Percentiles rank a stretch among this genome's conserved stretches.
These are phyloP conservation scores for Citrus hindsii DNA, from an alignment of 345 rosid genomes.

Conservation along the genomic window DNA sequence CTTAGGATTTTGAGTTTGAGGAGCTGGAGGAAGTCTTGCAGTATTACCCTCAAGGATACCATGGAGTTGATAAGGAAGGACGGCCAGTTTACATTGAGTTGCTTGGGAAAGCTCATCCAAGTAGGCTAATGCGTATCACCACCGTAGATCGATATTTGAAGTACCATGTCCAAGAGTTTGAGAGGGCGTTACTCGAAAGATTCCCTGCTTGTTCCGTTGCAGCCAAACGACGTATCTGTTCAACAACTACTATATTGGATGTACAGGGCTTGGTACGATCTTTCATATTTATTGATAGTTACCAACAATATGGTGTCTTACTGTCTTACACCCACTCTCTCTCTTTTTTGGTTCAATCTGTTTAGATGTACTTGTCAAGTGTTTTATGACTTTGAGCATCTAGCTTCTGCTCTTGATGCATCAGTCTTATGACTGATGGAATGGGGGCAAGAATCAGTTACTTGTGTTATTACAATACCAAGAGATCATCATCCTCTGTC, in stretches of 20 bases:
- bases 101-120: slow-evolving; percentile 92
- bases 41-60: slow-evolving; percentile 94
- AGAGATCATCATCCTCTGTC: not conserved
- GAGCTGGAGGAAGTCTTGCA: slow-evolving; percentile 91
- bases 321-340: too few relatives aligned
- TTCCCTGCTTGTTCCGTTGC: slow-evolving; percentile 95
- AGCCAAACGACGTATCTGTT: slow-evolving; percentile 66
- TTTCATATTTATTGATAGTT: not conserved
- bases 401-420: not conserved
- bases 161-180: slow-evolving; percentile 97
- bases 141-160: slow-evolving; percentile 71
- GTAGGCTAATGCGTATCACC: slow-evolving; percentile 80
- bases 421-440: not conserved
- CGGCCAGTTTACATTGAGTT: slow-evolving; percentile 92
- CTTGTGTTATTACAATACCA: not conserved
- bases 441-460: not conserved
- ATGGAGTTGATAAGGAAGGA: slow-evolving; percentile 97
- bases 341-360: not conserved
- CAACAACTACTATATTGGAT: slow-evolving; percentile 87
- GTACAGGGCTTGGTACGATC: slow-evolving; percentile 87
- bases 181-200: slow-evolving; percentile 77
- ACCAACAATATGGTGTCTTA: not conserved
- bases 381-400: not conserved
- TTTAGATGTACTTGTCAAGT: not conserved
- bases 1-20: slow-evolving; percentile 83